Percentiles rank a stretch among this genome's conserved stretches.
Conservation (phyloP, 179 eudicot genomes). For the Silene coronaria region DNA sequence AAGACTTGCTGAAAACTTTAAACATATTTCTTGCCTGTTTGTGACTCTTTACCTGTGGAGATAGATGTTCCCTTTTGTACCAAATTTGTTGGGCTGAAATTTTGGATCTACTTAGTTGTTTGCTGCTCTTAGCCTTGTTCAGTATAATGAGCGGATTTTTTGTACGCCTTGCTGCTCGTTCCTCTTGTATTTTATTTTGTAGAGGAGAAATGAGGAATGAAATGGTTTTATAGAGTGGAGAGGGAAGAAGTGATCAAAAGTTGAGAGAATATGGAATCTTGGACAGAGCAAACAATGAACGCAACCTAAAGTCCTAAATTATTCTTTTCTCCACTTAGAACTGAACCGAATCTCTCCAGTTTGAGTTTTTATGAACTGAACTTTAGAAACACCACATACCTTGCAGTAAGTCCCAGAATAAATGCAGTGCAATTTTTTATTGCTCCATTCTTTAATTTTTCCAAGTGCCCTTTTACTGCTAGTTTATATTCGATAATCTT, state of each 20-base stretch:
- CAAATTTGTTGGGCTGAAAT: conserved; percentile 17
- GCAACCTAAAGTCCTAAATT: conserved; percentile 45
- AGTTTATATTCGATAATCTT: conserved; percentile 35
- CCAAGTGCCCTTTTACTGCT: conserved; percentile 22
- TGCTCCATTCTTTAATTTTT: conserved; percentile 33
- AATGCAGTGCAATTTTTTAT: conserved; percentile 40
- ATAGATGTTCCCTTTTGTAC: conserved; percentile 17
- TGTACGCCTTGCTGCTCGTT: conserved; percentile 18
- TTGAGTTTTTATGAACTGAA: conserved; percentile 36
- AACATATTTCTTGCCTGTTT: no score
- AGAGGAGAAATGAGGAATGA: conserved; percentile 20
- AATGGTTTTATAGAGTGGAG: conserved; percentile 31
- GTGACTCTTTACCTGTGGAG: conserved; percentile 16
- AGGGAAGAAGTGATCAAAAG: conserved; percentile 26
- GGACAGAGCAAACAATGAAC: conserved; percentile 37
- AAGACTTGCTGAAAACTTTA: no score
- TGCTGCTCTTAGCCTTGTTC: conserved; percentile 25
- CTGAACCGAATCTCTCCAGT: conserved; percentile 25
- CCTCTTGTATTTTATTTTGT: conserved; percentile 18
- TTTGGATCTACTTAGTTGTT: conserved; percentile 11
- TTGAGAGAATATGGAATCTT: conserved; percentile 53
- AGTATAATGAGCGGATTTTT: conserved; percentile 14
- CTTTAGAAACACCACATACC: conserved; percentile 44
- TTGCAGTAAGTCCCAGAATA: conserved; percentile 57
- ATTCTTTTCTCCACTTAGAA: conserved; percentile 28